Evolutionary conservation across 768 basidiomycete genomes (phyloP).

Genomic region (Amyloporia xantha): DNA sequence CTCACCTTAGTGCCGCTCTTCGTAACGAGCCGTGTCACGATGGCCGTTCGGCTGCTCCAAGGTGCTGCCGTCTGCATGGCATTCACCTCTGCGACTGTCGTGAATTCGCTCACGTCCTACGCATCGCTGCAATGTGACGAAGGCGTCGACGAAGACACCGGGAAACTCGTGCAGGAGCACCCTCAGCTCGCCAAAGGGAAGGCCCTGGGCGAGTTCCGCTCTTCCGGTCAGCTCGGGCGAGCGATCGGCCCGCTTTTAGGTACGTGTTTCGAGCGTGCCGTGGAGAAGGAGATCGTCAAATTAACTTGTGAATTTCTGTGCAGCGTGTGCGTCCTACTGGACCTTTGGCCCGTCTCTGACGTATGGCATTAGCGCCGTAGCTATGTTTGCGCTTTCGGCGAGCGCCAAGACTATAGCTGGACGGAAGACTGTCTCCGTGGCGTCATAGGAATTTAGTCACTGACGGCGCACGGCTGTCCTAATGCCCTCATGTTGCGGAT

Average conservation of each 20-base stretch:
- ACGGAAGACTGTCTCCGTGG: constrained; percentile 5
- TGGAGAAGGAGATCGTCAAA: neutral
- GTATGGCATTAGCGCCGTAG: constrained; percentile 56
- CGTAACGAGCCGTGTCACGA: constrained; percentile 31
- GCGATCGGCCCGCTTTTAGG: constrained; percentile 91
- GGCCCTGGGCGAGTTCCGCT: constrained; percentile 81
- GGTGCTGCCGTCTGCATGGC: constrained; percentile 80
- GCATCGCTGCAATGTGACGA: constrained; percentile 92
- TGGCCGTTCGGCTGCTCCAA: constrained; percentile 51
- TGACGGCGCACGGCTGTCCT: neutral
- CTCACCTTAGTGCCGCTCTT: constrained; percentile 67
- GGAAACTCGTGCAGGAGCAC: constrained; percentile 48
- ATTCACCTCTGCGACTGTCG: constrained; percentile 93
- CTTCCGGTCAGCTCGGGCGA: constrained; percentile 90
- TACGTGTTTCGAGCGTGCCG: constrained; percentile 28
- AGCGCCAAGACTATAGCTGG: constrained; percentile 41
- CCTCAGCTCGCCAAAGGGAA: constrained; percentile 76
- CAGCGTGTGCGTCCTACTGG: constrained; percentile 87
- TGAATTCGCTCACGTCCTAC: constrained; percentile 85
- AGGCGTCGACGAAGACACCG: constrained; percentile 46
- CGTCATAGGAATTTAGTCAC: neutral
- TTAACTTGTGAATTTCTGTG: constrained; percentile 7
- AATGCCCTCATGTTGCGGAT: too few relatives aligned
- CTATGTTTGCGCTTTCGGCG: constrained; percentile 55
- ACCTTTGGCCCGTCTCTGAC: constrained; percentile 77